These are phyloP conservation scores for Thelephora terrestris DNA, from an alignment of 1,284 basidiomycete genomes.

Conservation along the genomic window DNA sequence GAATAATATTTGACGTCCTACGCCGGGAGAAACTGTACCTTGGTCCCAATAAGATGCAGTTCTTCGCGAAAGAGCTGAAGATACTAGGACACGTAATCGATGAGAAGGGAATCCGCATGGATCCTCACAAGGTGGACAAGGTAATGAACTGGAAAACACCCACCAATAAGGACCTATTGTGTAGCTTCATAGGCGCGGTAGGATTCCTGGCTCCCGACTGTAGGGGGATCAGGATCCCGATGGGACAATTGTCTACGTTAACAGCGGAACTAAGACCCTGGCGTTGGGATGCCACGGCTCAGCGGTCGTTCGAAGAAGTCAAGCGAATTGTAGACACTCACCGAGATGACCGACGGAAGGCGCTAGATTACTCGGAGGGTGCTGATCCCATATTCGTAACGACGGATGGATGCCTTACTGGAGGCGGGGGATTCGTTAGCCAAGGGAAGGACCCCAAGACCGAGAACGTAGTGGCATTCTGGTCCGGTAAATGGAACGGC, in stretches of 20 bases:
- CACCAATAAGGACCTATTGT: slow-evolving; percentile 1
- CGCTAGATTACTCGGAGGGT: too few relatives aligned
- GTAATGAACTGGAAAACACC: slow-evolving; percentile 7
- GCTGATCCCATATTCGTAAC: slow-evolving; percentile 2
- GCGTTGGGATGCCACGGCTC: slow-evolving; percentile 10
- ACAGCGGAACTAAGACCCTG: neutral
- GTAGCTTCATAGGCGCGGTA: slow-evolving; percentile 4
- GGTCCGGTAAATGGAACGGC: slow-evolving; percentile 10
- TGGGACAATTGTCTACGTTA: neutral
- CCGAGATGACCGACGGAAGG: too few relatives aligned
- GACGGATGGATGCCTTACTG: too few relatives aligned
- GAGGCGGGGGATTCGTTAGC: too few relatives aligned
- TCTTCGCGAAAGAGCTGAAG: too few relatives aligned
- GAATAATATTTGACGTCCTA: too few relatives aligned
- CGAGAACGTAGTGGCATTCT: slow-evolving; percentile 9
- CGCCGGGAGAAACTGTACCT: too few relatives aligned
- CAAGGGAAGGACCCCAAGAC: too few relatives aligned
- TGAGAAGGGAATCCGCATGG: slow-evolving; percentile 7
- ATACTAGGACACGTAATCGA: slow-evolving; percentile 23
- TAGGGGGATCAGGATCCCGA: too few relatives aligned
- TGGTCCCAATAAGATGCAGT: too few relatives aligned
- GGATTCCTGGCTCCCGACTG: slow-evolving; percentile 1
- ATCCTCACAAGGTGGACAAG: slow-evolving; percentile 6
- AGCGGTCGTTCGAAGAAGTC: slow-evolving; percentile 21
- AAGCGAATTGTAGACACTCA: slow-evolving; percentile 16